Evolutionary conservation across 768 basidiomycete genomes (phyloP), one percentile per base, ranked within the genome.

Genomic region (Agrocybe chaxingu): DNA sequence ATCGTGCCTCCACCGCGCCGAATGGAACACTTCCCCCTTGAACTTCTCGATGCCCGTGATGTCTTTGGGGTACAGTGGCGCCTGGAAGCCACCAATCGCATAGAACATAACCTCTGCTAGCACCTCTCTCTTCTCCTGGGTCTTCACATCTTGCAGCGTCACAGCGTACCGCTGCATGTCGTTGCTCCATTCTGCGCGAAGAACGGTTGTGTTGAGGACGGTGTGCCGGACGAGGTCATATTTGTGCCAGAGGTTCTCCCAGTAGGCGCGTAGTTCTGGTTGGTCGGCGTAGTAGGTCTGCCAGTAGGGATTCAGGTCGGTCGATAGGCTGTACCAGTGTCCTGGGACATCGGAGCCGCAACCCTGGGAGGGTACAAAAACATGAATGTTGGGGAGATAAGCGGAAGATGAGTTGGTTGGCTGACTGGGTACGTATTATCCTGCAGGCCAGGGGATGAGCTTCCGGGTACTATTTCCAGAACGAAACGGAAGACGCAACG

Each of bases 301-400:
- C 81, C 81, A 83, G 51, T 73, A 55, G 2, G 78, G 77, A 47
- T 81, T 80, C 29, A 77, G 66, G 18, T 81, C 79, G 7, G 74
- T 73, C 6, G 80, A 81, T 34, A 80, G 76, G 51, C 70, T 71
- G 58, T 82, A 81, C 76, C 78, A 79, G 54, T 79, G 77, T 8
- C 65, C 77, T 8, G 78, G 72, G 11, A 80, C 70, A 56, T 82
- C 80, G n/a, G 77, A 82, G 10, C 75, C 78, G 52, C 80, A 81
- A 3, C 80, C 79, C 75, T 76, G 44, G 24, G 36, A 38, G 16
- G 44, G 37, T 8, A 37, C 38, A 39, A 34, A n/a, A 38, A 10
- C 38, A 31, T 47, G 30, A 53, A 39, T 8, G 30, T n/a, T 8
- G 10, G 19, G 18, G 42, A 18, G 42, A 29, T 37, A 31, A 9